Conservation (phyloP, 257 asterid species). For the Apocynum venetum region DNA sequence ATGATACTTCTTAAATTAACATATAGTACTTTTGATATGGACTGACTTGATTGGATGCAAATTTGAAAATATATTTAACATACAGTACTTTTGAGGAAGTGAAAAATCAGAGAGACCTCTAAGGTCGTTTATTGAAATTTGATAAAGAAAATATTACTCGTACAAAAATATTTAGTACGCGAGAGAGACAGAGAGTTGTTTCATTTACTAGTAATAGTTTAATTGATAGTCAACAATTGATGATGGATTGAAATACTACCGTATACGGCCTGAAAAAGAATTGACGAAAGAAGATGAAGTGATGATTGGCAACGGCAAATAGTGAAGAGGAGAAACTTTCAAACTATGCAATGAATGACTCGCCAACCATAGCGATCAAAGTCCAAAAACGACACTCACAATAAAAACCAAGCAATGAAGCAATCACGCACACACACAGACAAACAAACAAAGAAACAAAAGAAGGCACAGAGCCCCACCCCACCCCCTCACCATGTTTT, state of each 20-base stretch:
- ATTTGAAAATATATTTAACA: too few relatives aligned
- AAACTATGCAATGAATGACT: slow-evolving; percentile 14
- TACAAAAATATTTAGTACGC: too few relatives aligned
- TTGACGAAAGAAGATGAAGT: background rate
- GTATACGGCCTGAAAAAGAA: background rate
- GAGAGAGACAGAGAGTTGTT: background rate
- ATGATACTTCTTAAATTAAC: background rate
- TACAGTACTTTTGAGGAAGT: too few relatives aligned
- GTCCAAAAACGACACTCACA: slow-evolving; percentile 9
- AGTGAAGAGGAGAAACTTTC: background rate
- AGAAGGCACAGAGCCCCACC: background rate
- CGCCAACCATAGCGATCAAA: slow-evolving; percentile 7
- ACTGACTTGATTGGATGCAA: too few relatives aligned
- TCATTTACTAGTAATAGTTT: too few relatives aligned
- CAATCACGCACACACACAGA: background rate
- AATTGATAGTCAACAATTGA: slow-evolving; percentile 6
- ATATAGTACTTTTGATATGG: too few relatives aligned
- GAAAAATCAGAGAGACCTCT: too few relatives aligned
- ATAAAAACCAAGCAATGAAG: background rate
- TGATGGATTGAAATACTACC: background rate
- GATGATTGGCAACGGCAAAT: slow-evolving; percentile 8
- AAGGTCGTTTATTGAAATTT: too few relatives aligned
- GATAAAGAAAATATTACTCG: too few relatives aligned
- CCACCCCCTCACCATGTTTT: slow-evolving; percentile 16
- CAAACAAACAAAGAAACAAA: slow-evolving; percentile 9